Base-by-base conservation (phyloP, 345 rosid species). In the Populus nigra region DNA sequence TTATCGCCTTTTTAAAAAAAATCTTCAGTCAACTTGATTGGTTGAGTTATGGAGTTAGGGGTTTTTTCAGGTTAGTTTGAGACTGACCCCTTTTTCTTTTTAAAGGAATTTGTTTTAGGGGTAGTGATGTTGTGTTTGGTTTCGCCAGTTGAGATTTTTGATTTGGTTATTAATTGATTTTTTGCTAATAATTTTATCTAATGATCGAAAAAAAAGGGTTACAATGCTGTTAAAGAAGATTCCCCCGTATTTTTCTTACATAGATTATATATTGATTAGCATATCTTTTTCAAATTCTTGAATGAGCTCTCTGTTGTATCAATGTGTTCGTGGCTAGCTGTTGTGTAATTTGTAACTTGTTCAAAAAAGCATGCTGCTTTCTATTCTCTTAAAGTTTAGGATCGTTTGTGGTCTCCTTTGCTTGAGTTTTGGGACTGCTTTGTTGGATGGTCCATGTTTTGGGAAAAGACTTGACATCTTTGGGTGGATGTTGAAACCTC, bases 361-460 rank as follows among this genome's bases (percentile, higher is more conserved):
- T 59, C 5, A n/a, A 59, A 59, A n/a, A 9, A 59, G 29, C n/a
- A 57, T n/a, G 15, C 29, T n/a, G 11, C 16, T 10, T 23, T 4
- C 29, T n/a, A 59, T 11, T 25, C 29, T 59, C 25, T 59, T 22
- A 57, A 57, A 57, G 66, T 35, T 53, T 20, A 22, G 22, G 75
- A n/a, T 57, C 22, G 49, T 55, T 27, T 35, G 16, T 36, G 49
- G 38, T 57, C 20, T 3, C 25, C 38, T 1, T 23, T 55, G 12
- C 22, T 73, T 73, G 67, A 59, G n/a, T 57, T 63, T 74, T 65
- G 55, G 57, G 61, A 72, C 20, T 50, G 39, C 55, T 23, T 8
- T 5, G 10, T 31, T 76, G 39, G 35, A 20, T 53, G 12, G 31
- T 75, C 17, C 59, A 35, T 66, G 35, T 33, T 43, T 5, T 43